Evolutionary conservation across 2,329 filamentous ascomycete genomes (phyloP), one percentile per base, ranked within the genome.

Genomic region (Pseudogymnoascus sp.): DNA sequence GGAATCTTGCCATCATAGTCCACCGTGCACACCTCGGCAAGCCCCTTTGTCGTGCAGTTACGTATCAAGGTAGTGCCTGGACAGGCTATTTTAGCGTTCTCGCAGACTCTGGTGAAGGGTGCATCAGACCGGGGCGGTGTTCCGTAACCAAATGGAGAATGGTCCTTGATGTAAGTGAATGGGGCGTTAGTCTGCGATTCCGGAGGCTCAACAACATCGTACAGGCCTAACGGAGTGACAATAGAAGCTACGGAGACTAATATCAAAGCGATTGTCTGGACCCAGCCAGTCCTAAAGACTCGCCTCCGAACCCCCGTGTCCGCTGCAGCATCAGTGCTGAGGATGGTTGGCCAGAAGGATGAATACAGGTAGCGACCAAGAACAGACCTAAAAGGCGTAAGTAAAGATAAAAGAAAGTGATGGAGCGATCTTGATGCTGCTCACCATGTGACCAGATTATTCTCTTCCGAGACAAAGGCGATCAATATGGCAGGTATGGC

Each of bases 221-320:
- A 77, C 0, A 82, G 70, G 2, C 79, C 79, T 4, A 81, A 69
- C 0, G 79, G 79, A 0, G 79, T 81, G 2, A 80, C 70, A 4
- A 81, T 72, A n/a, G 77, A 75, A 1, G 79, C 74, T 12, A 80
- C 63, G 0, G 76, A 72, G 3, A 77, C 69, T 8, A 79, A 61
- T 16, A 74, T 28, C 3, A 74, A 61, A 1, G 74, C 61, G 7
- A 76, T 60, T 0, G 75, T 64, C 14, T 66, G 68, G 46, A 72
- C 37, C 63, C 67, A 71, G 4, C 66, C 70, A 14, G 72, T 61
- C 24, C 74, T 16, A 10, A 64, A 61, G 37, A 75, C 66, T 22
- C 66, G 60, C 22, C 62, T 68, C 26, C 72, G 72, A 12, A 78
- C 75, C 1, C 75, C 73, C 7, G 65, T 64, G 1, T 66, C 71